Base-by-base conservation (phyloP, 2,329 filamentous ascomycete species). In the Alternaria hordeiaustralica region DNA sequence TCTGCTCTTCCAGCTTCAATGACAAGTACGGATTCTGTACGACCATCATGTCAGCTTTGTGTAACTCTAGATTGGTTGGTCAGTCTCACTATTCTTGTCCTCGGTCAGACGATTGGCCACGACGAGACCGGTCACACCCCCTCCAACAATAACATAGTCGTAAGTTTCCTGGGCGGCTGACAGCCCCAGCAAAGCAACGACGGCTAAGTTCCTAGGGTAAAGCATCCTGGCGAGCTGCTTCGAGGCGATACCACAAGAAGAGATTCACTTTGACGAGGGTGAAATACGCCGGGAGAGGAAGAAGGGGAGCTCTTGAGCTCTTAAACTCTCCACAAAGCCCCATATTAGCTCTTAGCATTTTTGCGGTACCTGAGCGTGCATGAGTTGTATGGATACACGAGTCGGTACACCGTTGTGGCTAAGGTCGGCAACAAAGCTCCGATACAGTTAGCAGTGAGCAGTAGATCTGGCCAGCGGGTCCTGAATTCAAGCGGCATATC, bases 61-160 rank as follows among this genome's bases (percentile, higher is more conserved):
- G 20, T 49, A 45, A 11, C 7, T 49, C 25, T 20, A 5, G 26
- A 20, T 47, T 11, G 15, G 43, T 25, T 30, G 43, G 8, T 20
- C 18, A 28, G 23, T 30, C 60, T 67, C 47, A 69, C 65, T 55
- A 3, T 59, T 58, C 18, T 15, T 18, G n/a, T 67, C 49, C 46
- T 73, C 70, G 6, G 65, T 68, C 53, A 76, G 57, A 3, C 74
- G 66, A 30, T 72, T 70, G 4, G 74, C 74, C 15, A 74, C 68
- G n/a, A 73, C 64, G 6, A 74, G 45, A 2, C 74, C 74, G n/a
- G 67, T 71, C 8, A 73, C 62, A 15, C 74, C 74, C n/a, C 71
- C 74, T 28, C 74, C 74, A 23, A 76, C 64, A 13, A 76, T 67
- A 7, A 76, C 65, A 57, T 75, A 76, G 58, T 76, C 74, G 23